A percentile compares a stretch with the other conserved stretches of the same genome.
Evolutionary conservation across 2,329 filamentous ascomycete genomes (phyloP).

Genomic region (Aspergillus arachidicola): DNA sequence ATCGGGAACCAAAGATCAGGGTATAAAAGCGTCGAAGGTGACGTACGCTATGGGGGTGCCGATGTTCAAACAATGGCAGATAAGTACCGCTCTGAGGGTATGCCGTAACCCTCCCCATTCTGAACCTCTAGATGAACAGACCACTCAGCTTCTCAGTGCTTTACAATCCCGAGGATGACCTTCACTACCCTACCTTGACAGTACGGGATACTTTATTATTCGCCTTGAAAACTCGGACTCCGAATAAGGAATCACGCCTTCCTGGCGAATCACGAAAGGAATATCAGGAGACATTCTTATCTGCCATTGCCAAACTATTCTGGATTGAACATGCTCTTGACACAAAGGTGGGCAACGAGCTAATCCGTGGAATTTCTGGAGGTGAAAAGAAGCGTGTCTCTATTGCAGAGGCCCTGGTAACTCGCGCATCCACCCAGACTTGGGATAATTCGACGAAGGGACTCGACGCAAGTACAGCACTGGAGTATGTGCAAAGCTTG

Average conservation of each 20-base stretch:
- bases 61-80: conserved; percentile 69
- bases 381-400: conserved; percentile 79
- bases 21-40: conserved; percentile 65
- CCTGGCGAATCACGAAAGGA: conserved; percentile 70
- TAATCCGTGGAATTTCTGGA: conserved; percentile 77
- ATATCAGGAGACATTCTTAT: conserved; percentile 76
- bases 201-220: conserved; percentile 87
- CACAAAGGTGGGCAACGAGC: conserved; percentile 81
- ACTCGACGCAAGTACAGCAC: conserved; percentile 67
- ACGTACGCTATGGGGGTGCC: conserved; percentile 77
- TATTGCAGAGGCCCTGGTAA: conserved; percentile 82
- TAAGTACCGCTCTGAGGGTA: conserved; percentile 76
- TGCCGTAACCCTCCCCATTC: background rate
- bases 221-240: conserved; percentile 81
- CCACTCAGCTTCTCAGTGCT: conserved; percentile 36
- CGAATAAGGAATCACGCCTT: conserved; percentile 67
- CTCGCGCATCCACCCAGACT: conserved; percentile 68
- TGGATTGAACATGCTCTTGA: conserved; percentile 87
- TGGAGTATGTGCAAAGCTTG: conserved; percentile 69
- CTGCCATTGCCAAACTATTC: conserved; percentile 83
- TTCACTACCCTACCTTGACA: conserved; percentile 82
- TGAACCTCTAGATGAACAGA: background rate
- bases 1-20: conserved; percentile 68
- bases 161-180: conserved; percentile 84
- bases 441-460: conserved; percentile 78